Percentiles rank a stretch among this genome's conserved stretches.
These are phyloP conservation scores for Euphorbia schlechtendalii DNA, from an alignment of 441 rosid genomes.

Conservation along the genomic window DNA sequence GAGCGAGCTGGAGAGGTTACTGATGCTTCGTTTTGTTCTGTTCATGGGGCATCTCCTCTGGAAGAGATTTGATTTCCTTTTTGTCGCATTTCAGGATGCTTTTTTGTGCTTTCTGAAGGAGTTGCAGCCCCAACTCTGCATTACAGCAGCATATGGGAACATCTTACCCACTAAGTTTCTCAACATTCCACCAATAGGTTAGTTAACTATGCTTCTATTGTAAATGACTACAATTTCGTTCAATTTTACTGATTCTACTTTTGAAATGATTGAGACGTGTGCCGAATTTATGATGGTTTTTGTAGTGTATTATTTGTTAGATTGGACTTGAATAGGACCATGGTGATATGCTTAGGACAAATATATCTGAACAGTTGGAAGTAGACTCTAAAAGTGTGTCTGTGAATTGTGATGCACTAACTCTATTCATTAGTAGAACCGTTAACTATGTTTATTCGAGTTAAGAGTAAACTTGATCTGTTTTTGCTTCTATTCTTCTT, in stretches of 20 bases:
- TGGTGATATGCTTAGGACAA: background rate
- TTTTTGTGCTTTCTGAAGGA: constrained; percentile 58
- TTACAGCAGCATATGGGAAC: constrained; percentile 92
- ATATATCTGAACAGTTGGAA: background rate
- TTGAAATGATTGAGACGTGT: background rate
- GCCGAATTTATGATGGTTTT: background rate
- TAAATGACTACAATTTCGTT: constrained; percentile 8
- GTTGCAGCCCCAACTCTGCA: constrained; percentile 83
- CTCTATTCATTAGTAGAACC: too few relatives aligned
- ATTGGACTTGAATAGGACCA: background rate
- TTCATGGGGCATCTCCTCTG: background rate
- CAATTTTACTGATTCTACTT: background rate
- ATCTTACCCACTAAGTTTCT: constrained; percentile 84
- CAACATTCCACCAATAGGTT: constrained; percentile 73
- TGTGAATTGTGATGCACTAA: background rate
- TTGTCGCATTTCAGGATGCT: constrained; percentile 40
- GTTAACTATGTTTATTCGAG: too few relatives aligned
- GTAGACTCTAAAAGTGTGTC: background rate
- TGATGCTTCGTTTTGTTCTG: background rate
- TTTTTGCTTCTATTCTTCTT: too few relatives aligned
- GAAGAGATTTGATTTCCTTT: constrained; percentile 8
- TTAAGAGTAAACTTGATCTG: too few relatives aligned
- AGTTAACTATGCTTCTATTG: constrained; percentile 27
- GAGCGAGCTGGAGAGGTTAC: constrained; percentile 82
- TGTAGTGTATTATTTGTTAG: background rate